Percentiles rank a stretch among this genome's conserved stretches.
phyloP scores from a whole-genome alignment of 352 stramenopile genomes.

The Phytopythium boreale region DNA sequence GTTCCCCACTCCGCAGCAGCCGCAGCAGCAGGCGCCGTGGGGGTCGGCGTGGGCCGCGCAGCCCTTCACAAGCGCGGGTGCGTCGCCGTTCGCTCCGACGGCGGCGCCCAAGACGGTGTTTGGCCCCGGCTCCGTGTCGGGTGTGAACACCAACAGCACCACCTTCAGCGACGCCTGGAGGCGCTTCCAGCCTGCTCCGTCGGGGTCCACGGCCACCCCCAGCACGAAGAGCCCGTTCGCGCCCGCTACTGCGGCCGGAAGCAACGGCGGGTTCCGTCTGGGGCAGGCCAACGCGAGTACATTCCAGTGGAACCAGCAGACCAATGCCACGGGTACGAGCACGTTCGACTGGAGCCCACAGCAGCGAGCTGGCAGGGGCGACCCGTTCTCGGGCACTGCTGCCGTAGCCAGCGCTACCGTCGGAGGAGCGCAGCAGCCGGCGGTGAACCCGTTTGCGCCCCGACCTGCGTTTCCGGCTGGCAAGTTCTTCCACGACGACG shows the following conservation, averaged over 20 bases:
- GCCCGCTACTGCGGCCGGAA: not conserved
- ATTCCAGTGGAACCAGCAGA: not conserved
- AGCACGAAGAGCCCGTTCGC: not conserved
- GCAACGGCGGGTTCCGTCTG: not conserved
- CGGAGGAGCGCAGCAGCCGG: constrained; percentile 1
- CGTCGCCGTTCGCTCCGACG: not conserved
- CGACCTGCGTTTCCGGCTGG: too few species aligned
- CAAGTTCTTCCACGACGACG: not conserved
- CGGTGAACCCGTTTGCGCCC: not conserved
- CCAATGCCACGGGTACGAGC: not conserved
- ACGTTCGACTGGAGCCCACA: not conserved
- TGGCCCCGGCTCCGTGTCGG: not conserved
- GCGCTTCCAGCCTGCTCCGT: too few species aligned
- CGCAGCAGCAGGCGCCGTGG: not conserved
- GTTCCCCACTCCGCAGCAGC: not conserved
- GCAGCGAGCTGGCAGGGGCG: not conserved
- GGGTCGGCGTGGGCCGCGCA: not conserved
- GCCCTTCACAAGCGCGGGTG: not conserved
- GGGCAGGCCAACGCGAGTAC: not conserved
- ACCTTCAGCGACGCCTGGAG: not conserved
- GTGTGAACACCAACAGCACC: not conserved
- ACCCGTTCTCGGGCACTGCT: too few species aligned
- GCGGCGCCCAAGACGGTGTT: not conserved
- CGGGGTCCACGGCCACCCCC: too few species aligned
- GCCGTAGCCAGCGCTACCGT: too few species aligned